Evolutionary conservation across 2,329 filamentous ascomycete genomes (phyloP), one percentile per base, ranked within the genome.

Genomic region (Thelonectria olida): DNA sequence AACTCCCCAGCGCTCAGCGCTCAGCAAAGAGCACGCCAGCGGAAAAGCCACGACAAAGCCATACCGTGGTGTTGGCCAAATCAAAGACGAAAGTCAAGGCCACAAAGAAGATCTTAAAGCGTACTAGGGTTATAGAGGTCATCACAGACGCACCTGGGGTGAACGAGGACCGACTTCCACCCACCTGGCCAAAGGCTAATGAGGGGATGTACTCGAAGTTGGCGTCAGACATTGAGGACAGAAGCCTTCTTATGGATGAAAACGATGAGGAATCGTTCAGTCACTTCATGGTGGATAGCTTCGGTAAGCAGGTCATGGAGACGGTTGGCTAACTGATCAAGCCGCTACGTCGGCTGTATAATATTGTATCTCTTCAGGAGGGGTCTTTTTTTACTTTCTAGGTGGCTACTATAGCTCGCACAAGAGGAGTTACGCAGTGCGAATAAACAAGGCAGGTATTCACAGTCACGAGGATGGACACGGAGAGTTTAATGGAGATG

Each of bases 241-340:
- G 69, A n/a, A 51, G 54, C 5, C 71, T 78, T 25, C 66, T 81
- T 17, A 58, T 72, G 25, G 80, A 81, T 47, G 73, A 76, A 5
- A 76, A 80, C 20, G 79, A 81, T 36, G 78, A 79, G 48, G 78
- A 80, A 48, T 74, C 79, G 0, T 82, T 82, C 48, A 81, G 79
- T 42, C 79, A 81, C 53, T 82, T 82, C 63, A 69, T 76, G 59
- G 76, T 81, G 8, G 77, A 80, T 36, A 64, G 59, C 19, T 63
- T 72, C 19, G 78, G 79, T n/a, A 76, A 74, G 61, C 75, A 78
- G 49, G 74, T 79, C 19, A 63, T 74, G 42, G 67, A 76, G 19
- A 64, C 74, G 12, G 65, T 73, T 17, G 73, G 70, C 39, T 27
- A 12, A 27, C 4, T 13, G 15, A n/a, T 9, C 6, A n/a, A 23